Percentiles rank a stretch among this genome's conserved stretches.
phyloP scores from a whole-genome alignment of 345 rosid species.

The Dovyalis caffra region DNA sequence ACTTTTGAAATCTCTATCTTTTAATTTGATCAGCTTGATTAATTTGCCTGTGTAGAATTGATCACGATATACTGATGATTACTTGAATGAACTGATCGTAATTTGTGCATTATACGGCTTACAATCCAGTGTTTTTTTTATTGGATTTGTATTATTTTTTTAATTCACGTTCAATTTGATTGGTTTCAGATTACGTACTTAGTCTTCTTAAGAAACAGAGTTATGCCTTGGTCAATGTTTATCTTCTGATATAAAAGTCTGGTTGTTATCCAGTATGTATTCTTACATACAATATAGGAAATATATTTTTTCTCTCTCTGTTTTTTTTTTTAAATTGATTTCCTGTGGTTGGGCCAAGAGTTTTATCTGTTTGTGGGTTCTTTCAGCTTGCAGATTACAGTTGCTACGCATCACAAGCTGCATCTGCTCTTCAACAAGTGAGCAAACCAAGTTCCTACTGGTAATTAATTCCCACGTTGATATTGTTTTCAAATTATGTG shows the following conservation, averaged over 20 bases:
- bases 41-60: no score
- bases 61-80: neutral
- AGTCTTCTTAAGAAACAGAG: no score
- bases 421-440: slow-evolving; percentile 29
- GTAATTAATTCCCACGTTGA: slow-evolving; percentile 18
- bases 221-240: no score
- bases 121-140: no score
- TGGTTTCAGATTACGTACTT: no score
- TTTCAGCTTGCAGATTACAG: slow-evolving; percentile 31
- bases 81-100: no score
- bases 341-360: neutral
- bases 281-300: neutral
- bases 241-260: no score
- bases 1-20: neutral
- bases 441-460: slow-evolving; percentile 22
- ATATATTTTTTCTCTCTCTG: no score
- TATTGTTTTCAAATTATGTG: neutral
- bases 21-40: neutral
- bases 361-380: neutral
- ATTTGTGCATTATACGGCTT: no score
- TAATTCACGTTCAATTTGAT: no score
- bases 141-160: no score
- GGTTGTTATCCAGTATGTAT: no score
- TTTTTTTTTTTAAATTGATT: neutral
- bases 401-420: slow-evolving; percentile 32